Conservation (phyloP, 1,284 basidiomycete genomes). For the Dichomitus squalens region DNA sequence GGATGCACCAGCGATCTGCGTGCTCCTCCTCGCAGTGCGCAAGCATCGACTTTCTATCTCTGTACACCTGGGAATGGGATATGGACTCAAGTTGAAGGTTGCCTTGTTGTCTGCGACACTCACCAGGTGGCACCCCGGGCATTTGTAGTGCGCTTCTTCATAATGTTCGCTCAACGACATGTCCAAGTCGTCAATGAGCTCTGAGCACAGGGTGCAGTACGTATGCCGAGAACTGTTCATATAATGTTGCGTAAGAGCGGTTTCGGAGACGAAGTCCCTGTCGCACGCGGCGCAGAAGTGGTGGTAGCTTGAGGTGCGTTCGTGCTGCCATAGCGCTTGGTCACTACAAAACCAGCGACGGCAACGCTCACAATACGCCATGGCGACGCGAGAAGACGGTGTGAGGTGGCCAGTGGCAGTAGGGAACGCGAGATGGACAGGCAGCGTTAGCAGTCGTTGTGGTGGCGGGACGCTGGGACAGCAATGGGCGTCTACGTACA, state of each 20-base stretch:
- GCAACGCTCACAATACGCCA: slow-evolving; percentile 21
- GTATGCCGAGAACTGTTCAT: slow-evolving; percentile 27
- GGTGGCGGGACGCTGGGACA: no score
- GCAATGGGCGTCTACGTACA: no score
- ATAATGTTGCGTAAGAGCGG: slow-evolving; percentile 25
- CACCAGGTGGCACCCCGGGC: slow-evolving; percentile 19
- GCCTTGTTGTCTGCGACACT: no score
- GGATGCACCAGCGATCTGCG: slow-evolving; percentile 28
- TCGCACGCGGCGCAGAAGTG: slow-evolving; percentile 39
- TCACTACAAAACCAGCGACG: slow-evolving; percentile 15
- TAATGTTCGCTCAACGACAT: slow-evolving; percentile 21
- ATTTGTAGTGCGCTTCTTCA: slow-evolving; percentile 18
- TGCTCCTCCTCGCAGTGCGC: slow-evolving; percentile 29
- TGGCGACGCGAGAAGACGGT: background rate
- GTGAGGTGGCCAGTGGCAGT: background rate
- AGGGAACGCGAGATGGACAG: no score
- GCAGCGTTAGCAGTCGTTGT: no score
- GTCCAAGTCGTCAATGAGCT: slow-evolving; percentile 21
- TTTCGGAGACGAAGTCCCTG: slow-evolving; percentile 19
- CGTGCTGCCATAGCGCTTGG: slow-evolving; percentile 28
- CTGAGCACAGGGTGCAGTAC: slow-evolving; percentile 30
- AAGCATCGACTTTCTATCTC: slow-evolving; percentile 14
- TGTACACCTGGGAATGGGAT: background rate
- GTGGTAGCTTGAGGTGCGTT: slow-evolving; percentile 32
- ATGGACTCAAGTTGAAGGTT: background rate